Evolutionary conservation across 768 basidiomycete genomes (phyloP), one percentile per base, ranked within the genome.

Genomic region (Leccinum boreale): DNA sequence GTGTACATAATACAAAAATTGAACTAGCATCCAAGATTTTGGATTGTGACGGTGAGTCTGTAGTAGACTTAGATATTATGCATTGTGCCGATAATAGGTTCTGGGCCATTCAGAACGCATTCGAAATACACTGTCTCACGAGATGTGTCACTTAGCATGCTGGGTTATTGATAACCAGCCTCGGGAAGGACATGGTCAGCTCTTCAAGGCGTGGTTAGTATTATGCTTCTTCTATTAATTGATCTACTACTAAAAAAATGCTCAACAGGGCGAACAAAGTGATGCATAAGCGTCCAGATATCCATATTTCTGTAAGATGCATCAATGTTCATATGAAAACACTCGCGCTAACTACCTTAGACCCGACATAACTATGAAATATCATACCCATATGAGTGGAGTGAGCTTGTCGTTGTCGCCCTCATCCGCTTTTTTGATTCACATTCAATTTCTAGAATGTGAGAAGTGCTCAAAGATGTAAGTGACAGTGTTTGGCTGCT

Each of bases 61-160:
- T 17, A 31, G 23, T 15, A 19, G 10, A 50, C 23, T 35, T 7
- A n/a, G 35, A 24, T 9, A 24, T 6, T 17, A 24, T 19, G 24
- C 11, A 10, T 8, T n/a, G 7, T 12, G 15, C 21, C 46, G 47
- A 52, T 29, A 1, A 48, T 12, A 15, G 24, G 39, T 17, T 24
- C 49, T 39, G 26, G 9, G 44, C 39, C 3, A n/a, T 56, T 31
- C 57, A 94, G 92, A 90, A 54, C 83, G 91, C 39, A 87, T 94
- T 50, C 78, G 87, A 35, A 86, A 88, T 65, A 94, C 92, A 1
- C 74, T 95, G 12, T 85, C 90, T 29, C 93, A 95, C 64, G 93
- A 95, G 70, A 93, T 94, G 92, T 94, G 92, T 65, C 93, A 94
- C 74, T 72, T 95, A 33, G 93, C 93, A 3, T 83, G 83, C 56